A percentile compares a stretch with the other conserved stretches of the same genome.
Evolutionary conservation across 129 eudicot genomes (phyloP).

Genomic region (Logfia minima): DNA sequence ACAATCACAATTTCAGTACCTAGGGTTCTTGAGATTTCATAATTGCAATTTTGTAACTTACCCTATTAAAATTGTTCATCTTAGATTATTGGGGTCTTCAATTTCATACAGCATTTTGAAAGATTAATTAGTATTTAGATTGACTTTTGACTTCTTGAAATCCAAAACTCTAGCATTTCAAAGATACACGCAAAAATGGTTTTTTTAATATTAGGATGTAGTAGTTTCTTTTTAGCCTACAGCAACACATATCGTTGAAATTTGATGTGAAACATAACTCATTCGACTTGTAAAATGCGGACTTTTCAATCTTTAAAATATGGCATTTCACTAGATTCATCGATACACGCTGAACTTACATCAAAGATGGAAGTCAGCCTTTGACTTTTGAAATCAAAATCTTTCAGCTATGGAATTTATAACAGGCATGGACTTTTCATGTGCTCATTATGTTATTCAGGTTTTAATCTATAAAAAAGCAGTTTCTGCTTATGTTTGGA

Average conservation of each 20-base stretch:
- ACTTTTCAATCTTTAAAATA: conserved; percentile 5
- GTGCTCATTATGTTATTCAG: neutral
- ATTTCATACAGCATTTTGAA: neutral
- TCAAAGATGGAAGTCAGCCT: conserved; percentile 3
- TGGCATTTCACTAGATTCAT: conserved; percentile 5
- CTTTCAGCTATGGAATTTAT: neutral
- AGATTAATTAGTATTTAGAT: neutral
- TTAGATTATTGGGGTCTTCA: neutral
- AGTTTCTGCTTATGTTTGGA: conserved; percentile 6
- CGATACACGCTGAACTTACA: neutral
- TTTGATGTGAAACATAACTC: conserved; percentile 24
- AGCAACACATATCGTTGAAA: neutral
- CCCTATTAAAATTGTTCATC: neutral
- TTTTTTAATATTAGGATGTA: neutral
- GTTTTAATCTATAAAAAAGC: conserved; percentile 1
- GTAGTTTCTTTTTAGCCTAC: neutral
- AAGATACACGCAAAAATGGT: neutral
- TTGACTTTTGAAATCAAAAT: conserved; percentile 12
- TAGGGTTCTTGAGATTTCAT: conserved; percentile 22
- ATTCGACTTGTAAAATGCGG: conserved; percentile 13
- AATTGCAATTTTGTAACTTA: conserved; percentile 14
- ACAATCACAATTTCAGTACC: conserved; percentile 11
- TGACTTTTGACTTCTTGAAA: neutral
- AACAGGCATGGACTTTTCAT: neutral
- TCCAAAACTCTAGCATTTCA: neutral